Percentiles rank a stretch among this genome's conserved stretches.
Conservation (phyloP, 2,329 filamentous ascomycete species). For the Colletotrichum euphorbiae region DNA sequence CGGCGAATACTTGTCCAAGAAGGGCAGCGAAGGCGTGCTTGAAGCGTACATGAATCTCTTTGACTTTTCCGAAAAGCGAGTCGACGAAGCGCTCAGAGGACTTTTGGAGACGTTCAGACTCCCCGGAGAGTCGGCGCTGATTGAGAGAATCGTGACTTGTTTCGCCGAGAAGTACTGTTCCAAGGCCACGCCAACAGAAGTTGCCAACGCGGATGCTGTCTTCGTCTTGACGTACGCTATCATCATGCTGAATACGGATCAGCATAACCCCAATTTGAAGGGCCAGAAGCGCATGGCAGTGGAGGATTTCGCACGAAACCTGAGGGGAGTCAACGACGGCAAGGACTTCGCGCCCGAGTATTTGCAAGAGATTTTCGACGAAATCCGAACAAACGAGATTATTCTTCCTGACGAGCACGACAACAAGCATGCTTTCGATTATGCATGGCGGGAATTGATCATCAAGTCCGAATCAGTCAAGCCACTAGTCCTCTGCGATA, state of each 20-base stretch:
- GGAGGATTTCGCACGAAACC: slow-evolving; percentile 84
- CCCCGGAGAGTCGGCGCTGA: slow-evolving; percentile 91
- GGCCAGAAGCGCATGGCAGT: slow-evolving; percentile 84
- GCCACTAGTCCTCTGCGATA: slow-evolving; percentile 82
- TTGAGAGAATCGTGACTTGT: slow-evolving; percentile 88
- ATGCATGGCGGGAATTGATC: slow-evolving; percentile 95
- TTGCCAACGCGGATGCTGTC: slow-evolving; percentile 87
- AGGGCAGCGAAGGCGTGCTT: slow-evolving; percentile 85
- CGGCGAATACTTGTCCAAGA: slow-evolving; percentile 94
- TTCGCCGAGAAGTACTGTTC: slow-evolving; percentile 89
- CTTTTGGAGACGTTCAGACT: slow-evolving; percentile 93
- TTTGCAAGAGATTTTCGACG: slow-evolving; percentile 87
- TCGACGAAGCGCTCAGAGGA: slow-evolving; percentile 89
- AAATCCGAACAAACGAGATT: slow-evolving; percentile 93
- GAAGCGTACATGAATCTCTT: slow-evolving; percentile 88
- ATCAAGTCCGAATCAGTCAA: slow-evolving; percentile 84
- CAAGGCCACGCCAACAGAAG: slow-evolving; percentile 75
- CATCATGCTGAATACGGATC: slow-evolving; percentile 97
- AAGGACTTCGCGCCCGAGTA: slow-evolving; percentile 88
- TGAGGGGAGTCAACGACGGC: slow-evolving; percentile 89
- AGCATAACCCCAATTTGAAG: slow-evolving; percentile 93
- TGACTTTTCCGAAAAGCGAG: slow-evolving; percentile 85
- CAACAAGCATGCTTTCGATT: slow-evolving; percentile 95
- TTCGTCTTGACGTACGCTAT: slow-evolving; percentile 95
- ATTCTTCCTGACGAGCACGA: slow-evolving; percentile 98